Evolutionary conservation across 2,329 filamentous ascomycete species (phyloP), one percentile per base, ranked within the genome.

Genomic region (Pseudogymnoascus sp.): DNA sequence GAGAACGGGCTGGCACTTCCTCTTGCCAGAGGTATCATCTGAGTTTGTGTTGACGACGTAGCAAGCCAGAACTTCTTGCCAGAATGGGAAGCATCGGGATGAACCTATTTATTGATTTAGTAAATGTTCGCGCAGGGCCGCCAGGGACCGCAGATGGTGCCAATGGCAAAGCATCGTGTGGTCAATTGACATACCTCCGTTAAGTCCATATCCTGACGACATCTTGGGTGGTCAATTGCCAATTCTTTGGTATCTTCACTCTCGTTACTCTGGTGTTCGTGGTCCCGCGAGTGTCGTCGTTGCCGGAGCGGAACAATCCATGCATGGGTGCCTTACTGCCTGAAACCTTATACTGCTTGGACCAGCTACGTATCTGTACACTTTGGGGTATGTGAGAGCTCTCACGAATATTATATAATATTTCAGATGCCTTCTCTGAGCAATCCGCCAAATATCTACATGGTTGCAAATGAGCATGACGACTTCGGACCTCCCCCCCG

Each of bases 1-100:
- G 69, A 97, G 82, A 4, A 86, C 84, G 14, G 90, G 88, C 16
- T 83, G 79, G 76, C 95, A 99, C 79, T 96, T 96, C 77, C 87
- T 89, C 80, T 92, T 94, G 70, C 91, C 91, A 14, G 86, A 84
- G 69, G 85, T 82, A 73, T 92, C 89, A 63, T 93, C 89, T 68
- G 88, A 80, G 68, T 83, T 84, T 63, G 91, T 91, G 80, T 97
- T 97, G 74, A 96, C 87, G 66, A 97, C 92, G 77, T 99, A 99
- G 85, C 94, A 99, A 72, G 92, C 92, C 75, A 99, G 89, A 69
- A 97, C 87, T 79, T 99, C 94, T 80, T 99, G 94, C 94, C 94
- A 99, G 85, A 97, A 99, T 75, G 92, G 91, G 82, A 96, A 97
- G 86, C 94, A 99, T 77, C 93, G 90, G 70, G 80, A 80, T 66